These are phyloP conservation scores for Coccomyxa sp. DNA, from an alignment of 139 green algal genomes.

Conservation along the genomic window DNA sequence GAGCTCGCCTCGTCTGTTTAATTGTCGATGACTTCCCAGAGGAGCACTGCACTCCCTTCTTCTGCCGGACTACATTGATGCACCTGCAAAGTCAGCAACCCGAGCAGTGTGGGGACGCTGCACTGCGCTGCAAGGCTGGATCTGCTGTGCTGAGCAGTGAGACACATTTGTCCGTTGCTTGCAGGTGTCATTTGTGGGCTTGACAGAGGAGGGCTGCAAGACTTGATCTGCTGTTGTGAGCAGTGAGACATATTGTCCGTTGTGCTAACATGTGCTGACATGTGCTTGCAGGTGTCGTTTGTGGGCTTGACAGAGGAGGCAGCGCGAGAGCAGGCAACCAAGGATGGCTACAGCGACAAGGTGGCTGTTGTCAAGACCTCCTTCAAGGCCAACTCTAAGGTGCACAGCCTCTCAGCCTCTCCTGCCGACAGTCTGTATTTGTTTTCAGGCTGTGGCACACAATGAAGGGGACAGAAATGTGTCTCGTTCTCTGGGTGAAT, in stretches of 20 bases:
- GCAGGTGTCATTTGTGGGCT: slow-evolving; percentile 85
- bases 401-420: background rate
- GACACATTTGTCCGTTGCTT: background rate
- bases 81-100: too few relatives aligned
- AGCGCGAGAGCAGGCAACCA: slow-evolving; percentile 81
- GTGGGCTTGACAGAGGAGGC: slow-evolving; percentile 94
- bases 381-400: slow-evolving; percentile 98
- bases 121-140: too few relatives aligned
- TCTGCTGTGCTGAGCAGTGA: background rate
- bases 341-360: slow-evolving; percentile 77
- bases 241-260: background rate
- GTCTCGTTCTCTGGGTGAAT: too few relatives aligned
- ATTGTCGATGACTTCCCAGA: too few relatives aligned
- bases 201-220: slow-evolving; percentile 93
- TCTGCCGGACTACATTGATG: too few relatives aligned
- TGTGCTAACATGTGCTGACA: too few relatives aligned
- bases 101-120: too few relatives aligned
- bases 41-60: too few relatives aligned
- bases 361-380: slow-evolving; percentile 91
- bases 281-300: slow-evolving; percentile 45
- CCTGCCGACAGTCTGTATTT: background rate
- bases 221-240: background rate
- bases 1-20: too few relatives aligned
- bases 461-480: too few relatives aligned
- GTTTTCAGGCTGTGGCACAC: too few relatives aligned